These are phyloP conservation scores for fission yeast (Schizosaccharomyces pombe) DNA, from an alignment of 805 yeast species.

Conservation along the genomic window DNA sequence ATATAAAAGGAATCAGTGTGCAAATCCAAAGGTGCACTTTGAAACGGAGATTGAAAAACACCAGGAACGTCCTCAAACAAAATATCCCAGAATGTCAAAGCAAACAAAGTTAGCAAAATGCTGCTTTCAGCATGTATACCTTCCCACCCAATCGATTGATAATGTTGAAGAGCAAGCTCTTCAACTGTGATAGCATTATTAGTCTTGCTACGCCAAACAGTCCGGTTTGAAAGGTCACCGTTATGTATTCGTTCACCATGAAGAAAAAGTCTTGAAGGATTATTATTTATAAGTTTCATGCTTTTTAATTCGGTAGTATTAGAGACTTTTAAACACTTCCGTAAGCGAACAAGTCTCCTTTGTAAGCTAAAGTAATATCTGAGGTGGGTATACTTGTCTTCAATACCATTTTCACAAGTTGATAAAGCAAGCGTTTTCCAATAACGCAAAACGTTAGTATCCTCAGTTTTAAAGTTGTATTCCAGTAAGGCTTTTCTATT, in stretches of 20 bases:
- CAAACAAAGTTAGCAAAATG: constrained; percentile 15
- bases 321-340: constrained; percentile 7
- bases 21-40: constrained; percentile 15
- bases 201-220: constrained; percentile 6
- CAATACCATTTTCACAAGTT: constrained; percentile 9
- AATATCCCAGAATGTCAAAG: constrained; percentile 15
- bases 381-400: constrained; percentile 10
- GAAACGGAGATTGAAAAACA: constrained; percentile 16
- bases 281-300: neutral
- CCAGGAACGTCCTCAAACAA: constrained; percentile 9
- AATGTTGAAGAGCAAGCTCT: constrained; percentile 15
- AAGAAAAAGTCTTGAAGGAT: constrained; percentile 5
- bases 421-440: constrained; percentile 8
- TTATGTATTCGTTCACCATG: constrained; percentile 6
- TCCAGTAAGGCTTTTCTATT: constrained; percentile 10
- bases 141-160: constrained; percentile 13
- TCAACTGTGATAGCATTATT: constrained; percentile 14
- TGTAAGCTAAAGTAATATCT: constrained; percentile 9
- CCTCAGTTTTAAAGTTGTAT: constrained; percentile 5
- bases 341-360: constrained; percentile 9
- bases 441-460: constrained; percentile 1
- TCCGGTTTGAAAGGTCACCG: constrained; percentile 5
- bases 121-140: constrained; percentile 19
- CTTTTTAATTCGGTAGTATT: no score
- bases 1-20: constrained; percentile 11